Base-by-base conservation (phyloP, 176 grass and related monocot species). In the Elymus sibiricus region DNA sequence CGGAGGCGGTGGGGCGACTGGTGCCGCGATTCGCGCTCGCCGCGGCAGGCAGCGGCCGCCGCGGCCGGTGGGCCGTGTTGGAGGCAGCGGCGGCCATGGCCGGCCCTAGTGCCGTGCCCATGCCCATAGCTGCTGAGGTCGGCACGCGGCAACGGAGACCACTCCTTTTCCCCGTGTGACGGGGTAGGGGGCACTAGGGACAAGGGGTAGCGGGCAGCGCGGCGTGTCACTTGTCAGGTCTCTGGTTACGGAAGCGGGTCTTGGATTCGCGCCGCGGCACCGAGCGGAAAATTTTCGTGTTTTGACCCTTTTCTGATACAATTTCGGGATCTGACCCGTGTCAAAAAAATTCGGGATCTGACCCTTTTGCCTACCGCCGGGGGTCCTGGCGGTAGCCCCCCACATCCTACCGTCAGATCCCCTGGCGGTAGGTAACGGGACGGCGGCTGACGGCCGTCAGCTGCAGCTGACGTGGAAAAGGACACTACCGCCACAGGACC, bases 1-100 rank as follows among this genome's bases (percentile, higher is more conserved):
- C 17, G 53, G 53, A 58, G 53, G 53, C 53, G 53, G 53, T 9
- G 7, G 19, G 53, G 53, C 53, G 53, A 1, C 53, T 58, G 53
- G 53, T 9, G 53, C 68, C 3, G n/a, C 60, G 35, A 14, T 24
- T 76, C 25, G 17, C 38, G 60, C 22, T 11, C 7, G 47, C 24
- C 1, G 88, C 29, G 0, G 26, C 17, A 1, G 34, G 6, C 21
- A 44, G 26, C 43, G 44, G 19, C 26, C 79, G 82, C 9, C 79
- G 82, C 9, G 84, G 42, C 0, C 29, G 19, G 79, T 73, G 79
- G 70, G 72, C 64, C 17, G 88, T 72, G 12, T 2, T 78, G 8
- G 88, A 66, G 0, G 73, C 38, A 0, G 86, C 27, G 37, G 83
- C 70, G 61, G 70, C 62, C 71, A 64, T 64, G 88, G 73, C 72